Evolutionary conservation across 306 rosid species (phyloP).

Genomic region (Cajanus cajan): DNA sequence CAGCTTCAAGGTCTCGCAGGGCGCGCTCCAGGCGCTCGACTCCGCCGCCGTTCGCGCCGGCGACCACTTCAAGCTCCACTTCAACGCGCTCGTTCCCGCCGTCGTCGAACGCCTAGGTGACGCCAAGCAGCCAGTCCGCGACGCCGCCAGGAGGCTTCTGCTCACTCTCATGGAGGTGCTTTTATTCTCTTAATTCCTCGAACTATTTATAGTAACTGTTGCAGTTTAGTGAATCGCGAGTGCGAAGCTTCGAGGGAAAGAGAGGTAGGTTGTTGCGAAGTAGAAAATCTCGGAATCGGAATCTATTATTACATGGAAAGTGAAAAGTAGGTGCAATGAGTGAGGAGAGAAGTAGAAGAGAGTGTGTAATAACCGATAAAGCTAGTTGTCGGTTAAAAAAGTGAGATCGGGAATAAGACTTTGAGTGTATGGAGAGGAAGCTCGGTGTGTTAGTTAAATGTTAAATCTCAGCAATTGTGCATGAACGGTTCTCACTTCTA

Average conservation of each 20-base stretch:
- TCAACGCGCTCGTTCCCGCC: slow-evolving; percentile 95
- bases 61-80: slow-evolving; percentile 89
- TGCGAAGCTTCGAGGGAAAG: not conserved
- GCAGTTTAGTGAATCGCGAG: not conserved
- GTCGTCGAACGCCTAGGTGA: slow-evolving; percentile 92
- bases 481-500: not conserved
- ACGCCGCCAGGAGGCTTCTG: slow-evolving; percentile 91
- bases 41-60: slow-evolving; percentile 98
- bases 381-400: slow-evolving; percentile 26
- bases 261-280: not conserved
- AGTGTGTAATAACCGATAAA: slow-evolving; percentile 6
- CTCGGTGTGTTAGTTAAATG: not conserved
- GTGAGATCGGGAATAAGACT: slow-evolving; percentile 22
- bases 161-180: slow-evolving; percentile 98
- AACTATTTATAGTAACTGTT: not conserved
- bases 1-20: slow-evolving; percentile 92
- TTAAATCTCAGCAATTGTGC: not conserved
- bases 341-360: slow-evolving; percentile 18
- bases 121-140: slow-evolving; percentile 96
- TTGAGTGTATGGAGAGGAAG: slow-evolving; percentile 37
- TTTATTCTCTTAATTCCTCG: not conserved
- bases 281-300: slow-evolving; percentile 22
- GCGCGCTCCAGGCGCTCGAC: slow-evolving; percentile 90
- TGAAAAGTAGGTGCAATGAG: not conserved
- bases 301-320: slow-evolving; percentile 6